These are phyloP conservation scores for Fusarium hainanense DNA, from an alignment of 2,329 filamentous ascomycete genomes.

Conservation along the genomic window DNA sequence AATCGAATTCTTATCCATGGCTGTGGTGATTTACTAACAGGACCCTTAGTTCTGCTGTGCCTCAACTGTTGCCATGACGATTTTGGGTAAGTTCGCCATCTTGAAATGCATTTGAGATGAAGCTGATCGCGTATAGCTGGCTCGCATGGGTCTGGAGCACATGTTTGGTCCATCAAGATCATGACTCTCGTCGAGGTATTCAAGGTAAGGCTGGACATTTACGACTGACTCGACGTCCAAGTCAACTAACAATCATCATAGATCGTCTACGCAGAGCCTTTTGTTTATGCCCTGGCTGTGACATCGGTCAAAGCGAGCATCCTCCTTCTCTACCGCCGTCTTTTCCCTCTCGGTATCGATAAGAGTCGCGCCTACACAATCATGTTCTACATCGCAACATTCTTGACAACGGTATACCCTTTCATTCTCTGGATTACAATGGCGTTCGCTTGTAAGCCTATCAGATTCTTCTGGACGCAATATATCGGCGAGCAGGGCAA, in stretches of 20 bases:
- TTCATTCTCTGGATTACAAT: slow-evolving; percentile 23
- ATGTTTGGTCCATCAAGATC: slow-evolving; percentile 16
- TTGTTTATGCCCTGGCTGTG: slow-evolving; percentile 19
- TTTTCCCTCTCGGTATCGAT: slow-evolving; percentile 20
- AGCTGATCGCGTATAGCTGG: background rate
- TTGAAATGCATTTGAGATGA: accelerated
- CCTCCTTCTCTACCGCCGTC: slow-evolving; percentile 17
- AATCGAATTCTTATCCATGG: accelerated
- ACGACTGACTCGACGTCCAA: accelerated
- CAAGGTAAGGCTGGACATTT: background rate
- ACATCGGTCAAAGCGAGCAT: slow-evolving; percentile 25
- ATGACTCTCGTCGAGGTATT: slow-evolving; percentile 8
- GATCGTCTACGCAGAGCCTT: slow-evolving; percentile 17
- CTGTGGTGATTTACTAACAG: accelerated
- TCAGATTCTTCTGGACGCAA: slow-evolving; percentile 23
- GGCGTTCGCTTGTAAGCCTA: slow-evolving; percentile 5
- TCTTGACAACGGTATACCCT: background rate
- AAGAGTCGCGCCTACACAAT: slow-evolving; percentile 11
- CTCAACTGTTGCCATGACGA: slow-evolving; percentile 8
- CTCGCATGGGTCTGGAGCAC: slow-evolving; percentile 1
- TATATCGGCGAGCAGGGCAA: background rate
- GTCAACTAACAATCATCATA: background rate
- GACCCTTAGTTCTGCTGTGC: background rate
- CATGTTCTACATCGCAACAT: slow-evolving; percentile 9
- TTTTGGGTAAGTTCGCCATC: background rate